Evolutionary conservation across 345 rosid genomes (phyloP).

Genomic region (Excoecaria agallocha): DNA sequence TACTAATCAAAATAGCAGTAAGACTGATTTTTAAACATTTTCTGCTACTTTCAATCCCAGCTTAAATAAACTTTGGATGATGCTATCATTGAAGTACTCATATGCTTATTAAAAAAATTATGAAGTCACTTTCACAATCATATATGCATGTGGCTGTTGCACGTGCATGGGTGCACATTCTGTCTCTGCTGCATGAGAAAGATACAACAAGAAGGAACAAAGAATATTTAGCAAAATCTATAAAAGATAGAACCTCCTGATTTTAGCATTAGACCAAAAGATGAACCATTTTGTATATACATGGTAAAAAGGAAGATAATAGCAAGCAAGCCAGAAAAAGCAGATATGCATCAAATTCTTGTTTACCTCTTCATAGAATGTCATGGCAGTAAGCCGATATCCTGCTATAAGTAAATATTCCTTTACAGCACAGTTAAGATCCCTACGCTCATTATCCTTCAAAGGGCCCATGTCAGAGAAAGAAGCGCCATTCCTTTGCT

Average conservation of each 20-base stretch:
- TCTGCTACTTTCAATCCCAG: neutral
- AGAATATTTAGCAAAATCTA: neutral
- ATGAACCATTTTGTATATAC: too few species aligned
- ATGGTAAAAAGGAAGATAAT: too few species aligned
- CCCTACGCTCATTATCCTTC: conserved; percentile 77
- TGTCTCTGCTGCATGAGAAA: neutral
- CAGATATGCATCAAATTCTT: too few species aligned
- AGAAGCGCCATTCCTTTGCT: conserved; percentile 53
- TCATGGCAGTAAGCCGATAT: conserved; percentile 92
- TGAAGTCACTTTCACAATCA: neutral
- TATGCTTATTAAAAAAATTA: neutral
- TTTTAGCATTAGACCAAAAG: too few species aligned
- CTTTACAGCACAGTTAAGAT: conserved; percentile 91
- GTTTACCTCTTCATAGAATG: conserved; percentile 94
- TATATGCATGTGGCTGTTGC: too few species aligned
- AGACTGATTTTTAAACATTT: too few species aligned
- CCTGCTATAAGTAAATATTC: conserved; percentile 95
- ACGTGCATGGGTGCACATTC: too few species aligned
- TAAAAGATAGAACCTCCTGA: neutral
- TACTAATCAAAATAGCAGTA: too few species aligned
- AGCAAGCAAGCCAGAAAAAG: too few species aligned
- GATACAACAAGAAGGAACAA: neutral
- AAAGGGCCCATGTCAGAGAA: conserved; percentile 76
- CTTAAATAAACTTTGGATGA: neutral
- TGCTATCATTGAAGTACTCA: neutral